phyloP scores from a whole-genome alignment of 2,329 filamentous ascomycete species.

The Colletotrichum cuscutae region DNA sequence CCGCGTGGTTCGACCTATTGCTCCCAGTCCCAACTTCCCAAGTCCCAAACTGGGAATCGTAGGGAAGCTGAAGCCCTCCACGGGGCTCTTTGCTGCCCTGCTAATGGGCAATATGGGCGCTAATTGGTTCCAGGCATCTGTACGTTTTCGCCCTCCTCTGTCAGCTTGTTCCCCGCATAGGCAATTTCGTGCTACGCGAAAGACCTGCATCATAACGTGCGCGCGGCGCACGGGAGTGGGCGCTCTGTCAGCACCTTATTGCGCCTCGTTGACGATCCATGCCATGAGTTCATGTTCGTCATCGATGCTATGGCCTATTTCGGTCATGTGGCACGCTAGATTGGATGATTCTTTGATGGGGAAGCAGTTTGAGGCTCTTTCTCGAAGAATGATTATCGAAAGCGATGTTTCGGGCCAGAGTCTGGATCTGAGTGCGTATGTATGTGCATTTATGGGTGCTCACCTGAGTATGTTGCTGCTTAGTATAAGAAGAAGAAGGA shows the following conservation, averaged over 20 bases:
- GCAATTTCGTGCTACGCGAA: conserved; percentile 9
- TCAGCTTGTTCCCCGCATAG: conserved; percentile 13
- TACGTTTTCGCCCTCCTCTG: background rate
- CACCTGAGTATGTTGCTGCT: background rate
- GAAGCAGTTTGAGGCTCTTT: background rate
- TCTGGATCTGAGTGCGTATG: background rate
- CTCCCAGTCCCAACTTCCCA: background rate
- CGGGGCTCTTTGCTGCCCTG: background rate
- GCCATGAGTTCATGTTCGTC: background rate
- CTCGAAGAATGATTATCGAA: background rate
- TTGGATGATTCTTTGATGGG: background rate
- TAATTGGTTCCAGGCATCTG: conserved; percentile 7
- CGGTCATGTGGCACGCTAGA: background rate
- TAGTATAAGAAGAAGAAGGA: too few species aligned
- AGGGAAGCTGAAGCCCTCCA: conserved; percentile 13
- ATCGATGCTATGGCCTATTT: background rate
- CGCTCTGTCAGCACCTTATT: conserved; percentile 28
- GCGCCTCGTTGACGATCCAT: background rate
- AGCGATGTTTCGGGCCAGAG: background rate
- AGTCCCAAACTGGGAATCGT: background rate
- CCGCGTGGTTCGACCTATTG: conserved; percentile 10
- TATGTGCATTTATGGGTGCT: too few species aligned
- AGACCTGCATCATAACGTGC: conserved; percentile 14
- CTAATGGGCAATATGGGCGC: background rate
- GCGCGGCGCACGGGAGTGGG: background rate